These are phyloP conservation scores for Pichia sp. DNA, from an alignment of 1,139 yeast species.

Conservation along the genomic window DNA sequence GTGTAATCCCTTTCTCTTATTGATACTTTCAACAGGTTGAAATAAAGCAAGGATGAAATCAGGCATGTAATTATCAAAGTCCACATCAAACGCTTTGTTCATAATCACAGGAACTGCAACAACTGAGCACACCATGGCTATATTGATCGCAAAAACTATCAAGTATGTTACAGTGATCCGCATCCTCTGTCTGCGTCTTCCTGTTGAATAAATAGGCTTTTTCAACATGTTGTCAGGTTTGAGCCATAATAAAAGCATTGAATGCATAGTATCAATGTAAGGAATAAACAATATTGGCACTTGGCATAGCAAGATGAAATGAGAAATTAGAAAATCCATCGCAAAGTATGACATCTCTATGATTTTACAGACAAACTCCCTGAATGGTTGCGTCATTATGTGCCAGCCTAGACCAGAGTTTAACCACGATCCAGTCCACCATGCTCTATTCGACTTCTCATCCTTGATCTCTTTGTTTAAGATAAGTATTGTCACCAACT, in stretches of 20 bases:
- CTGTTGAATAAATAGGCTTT: slow-evolving; percentile 31
- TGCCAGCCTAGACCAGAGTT: slow-evolving; percentile 46
- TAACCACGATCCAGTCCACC: slow-evolving; percentile 69
- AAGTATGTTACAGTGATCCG: slow-evolving; percentile 28
- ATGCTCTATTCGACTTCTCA: slow-evolving; percentile 45
- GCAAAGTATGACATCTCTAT: slow-evolving; percentile 50
- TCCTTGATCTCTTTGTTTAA: slow-evolving; percentile 45
- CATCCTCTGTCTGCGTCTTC: slow-evolving; percentile 22
- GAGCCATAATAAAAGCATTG: slow-evolving; percentile 53
- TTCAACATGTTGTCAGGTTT: slow-evolving; percentile 45
- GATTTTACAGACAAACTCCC: slow-evolving; percentile 49
- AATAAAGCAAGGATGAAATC: slow-evolving; percentile 29
- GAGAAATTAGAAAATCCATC: slow-evolving; percentile 46
- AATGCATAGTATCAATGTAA: slow-evolving; percentile 50
- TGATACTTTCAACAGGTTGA: slow-evolving; percentile 35
- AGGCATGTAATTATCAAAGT: slow-evolving; percentile 35
- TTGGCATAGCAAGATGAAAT: slow-evolving; percentile 42
- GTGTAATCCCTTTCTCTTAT: slow-evolving; percentile 35
- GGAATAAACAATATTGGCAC: slow-evolving; percentile 50
- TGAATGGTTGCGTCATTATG: slow-evolving; percentile 43
- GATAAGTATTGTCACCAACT: slow-evolving; percentile 32
- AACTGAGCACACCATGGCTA: slow-evolving; percentile 28
- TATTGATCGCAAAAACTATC: slow-evolving; percentile 31
- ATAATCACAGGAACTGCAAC: slow-evolving; percentile 35
- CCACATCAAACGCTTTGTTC: slow-evolving; percentile 30